These are phyloP conservation scores for Choiromyces venosus DNA, from an alignment of 495 filamentous ascomycete genomes.

Conservation along the genomic window DNA sequence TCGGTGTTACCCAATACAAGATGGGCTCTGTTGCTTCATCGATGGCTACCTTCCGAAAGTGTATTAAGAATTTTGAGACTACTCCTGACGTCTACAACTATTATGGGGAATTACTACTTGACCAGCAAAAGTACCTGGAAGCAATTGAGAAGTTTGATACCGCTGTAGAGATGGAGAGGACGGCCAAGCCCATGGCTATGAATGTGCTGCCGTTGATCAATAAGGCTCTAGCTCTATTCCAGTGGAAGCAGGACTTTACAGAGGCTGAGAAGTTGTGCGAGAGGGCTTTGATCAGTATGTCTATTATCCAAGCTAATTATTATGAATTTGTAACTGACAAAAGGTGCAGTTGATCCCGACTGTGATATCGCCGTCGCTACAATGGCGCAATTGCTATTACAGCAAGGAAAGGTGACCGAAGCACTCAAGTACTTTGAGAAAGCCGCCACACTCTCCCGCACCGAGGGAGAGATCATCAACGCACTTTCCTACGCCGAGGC, in stretches of 20 bases:
- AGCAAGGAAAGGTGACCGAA: constrained; percentile 94
- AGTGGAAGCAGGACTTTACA: constrained; percentile 92
- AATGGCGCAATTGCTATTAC: constrained; percentile 96
- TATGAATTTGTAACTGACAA: constrained; percentile 30
- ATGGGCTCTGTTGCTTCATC: constrained; percentile 97
- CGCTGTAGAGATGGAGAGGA: constrained; percentile 95
- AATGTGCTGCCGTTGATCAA: constrained; percentile 98
- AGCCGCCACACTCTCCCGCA: constrained; percentile 89
- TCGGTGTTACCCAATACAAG: constrained; percentile 99
- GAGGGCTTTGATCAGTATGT: constrained; percentile 93
- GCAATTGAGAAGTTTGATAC: constrained; percentile 98
- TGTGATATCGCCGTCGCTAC: constrained; percentile 98
- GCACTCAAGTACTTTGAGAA: constrained; percentile 96
- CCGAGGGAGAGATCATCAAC: constrained; percentile 92
- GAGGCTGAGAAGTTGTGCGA: constrained; percentile 95
- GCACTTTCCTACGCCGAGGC: constrained; percentile 96
- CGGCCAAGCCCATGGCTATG: constrained; percentile 85
- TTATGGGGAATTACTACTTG: constrained; percentile 95
- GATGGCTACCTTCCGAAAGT: constrained; percentile 95
- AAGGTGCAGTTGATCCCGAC: constrained; percentile 81
- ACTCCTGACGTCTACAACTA: constrained; percentile 99
- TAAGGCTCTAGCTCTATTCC: constrained; percentile 93
- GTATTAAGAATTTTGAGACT: constrained; percentile 96
- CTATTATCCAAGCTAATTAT: neutral
- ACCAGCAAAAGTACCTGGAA: constrained; percentile 91